Evolutionary conservation across 352 stramenopile species (phyloP).

Genomic region (Pythium coloratum): DNA sequence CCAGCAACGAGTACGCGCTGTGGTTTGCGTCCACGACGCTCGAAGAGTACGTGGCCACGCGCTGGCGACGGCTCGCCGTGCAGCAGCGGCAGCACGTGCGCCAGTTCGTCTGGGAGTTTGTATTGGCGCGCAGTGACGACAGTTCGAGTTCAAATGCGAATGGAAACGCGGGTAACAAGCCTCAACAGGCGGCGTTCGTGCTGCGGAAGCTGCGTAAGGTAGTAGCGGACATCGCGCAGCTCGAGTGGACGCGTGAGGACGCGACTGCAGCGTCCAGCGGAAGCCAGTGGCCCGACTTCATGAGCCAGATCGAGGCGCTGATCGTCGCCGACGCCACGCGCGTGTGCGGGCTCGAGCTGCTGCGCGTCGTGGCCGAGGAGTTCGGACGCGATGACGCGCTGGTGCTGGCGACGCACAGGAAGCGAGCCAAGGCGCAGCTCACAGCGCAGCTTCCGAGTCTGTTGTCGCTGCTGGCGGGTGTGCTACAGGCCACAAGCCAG

Average conservation of each 20-base stretch:
- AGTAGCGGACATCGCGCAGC: conserved; percentile 59
- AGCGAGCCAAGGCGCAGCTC: conserved; percentile 42
- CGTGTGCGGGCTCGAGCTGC: conserved; percentile 54
- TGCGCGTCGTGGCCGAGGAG: conserved; percentile 64
- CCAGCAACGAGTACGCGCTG: conserved; percentile 71
- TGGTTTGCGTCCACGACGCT: conserved; percentile 75
- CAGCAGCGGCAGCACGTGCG: conserved; percentile 49
- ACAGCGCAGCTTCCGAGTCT: conserved; percentile 47
- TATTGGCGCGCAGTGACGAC: conserved; percentile 29
- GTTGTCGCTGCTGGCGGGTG: conserved; percentile 44
- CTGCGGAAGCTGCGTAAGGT: conserved; percentile 73
- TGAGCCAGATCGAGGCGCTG: conserved; percentile 61
- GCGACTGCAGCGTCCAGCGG: conserved; percentile 2
- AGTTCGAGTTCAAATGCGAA: neutral
- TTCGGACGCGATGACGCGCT: conserved; percentile 71
- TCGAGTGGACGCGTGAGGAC: conserved; percentile 45
- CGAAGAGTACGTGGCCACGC: conserved; percentile 72
- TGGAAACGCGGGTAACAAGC: neutral
- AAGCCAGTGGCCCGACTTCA: conserved; percentile 57
- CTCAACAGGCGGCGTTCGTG: conserved; percentile 52
- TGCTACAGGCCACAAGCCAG: conserved; percentile 51
- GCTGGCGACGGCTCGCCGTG: conserved; percentile 46
- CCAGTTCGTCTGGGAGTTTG: conserved; percentile 68
- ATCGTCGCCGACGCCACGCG: conserved; percentile 43
- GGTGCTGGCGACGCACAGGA: conserved; percentile 49